Evolutionary conservation across 73 alveolate species (phyloP).

Genomic region (Paramecium sonneborni): DNA sequence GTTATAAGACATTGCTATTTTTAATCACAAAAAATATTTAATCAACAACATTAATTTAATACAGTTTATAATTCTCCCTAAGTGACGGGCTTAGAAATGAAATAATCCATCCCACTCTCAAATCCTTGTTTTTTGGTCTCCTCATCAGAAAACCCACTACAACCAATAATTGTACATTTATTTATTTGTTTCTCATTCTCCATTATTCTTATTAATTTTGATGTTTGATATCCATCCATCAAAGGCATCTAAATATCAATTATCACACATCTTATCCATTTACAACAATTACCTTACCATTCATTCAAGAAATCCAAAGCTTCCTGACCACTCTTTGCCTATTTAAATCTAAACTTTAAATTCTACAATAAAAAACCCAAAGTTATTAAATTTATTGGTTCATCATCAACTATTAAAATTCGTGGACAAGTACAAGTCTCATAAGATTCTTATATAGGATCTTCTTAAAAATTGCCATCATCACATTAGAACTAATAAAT

Average conservation of each 20-base stretch:
- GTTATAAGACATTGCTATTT: constrained; percentile 84
- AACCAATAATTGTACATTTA: background rate
- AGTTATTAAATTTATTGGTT: background rate
- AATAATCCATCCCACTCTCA: constrained; percentile 37
- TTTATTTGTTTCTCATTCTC: background rate
- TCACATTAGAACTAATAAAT: background rate
- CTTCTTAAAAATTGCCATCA: background rate
- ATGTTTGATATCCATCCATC: constrained; percentile 4
- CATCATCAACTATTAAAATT: constrained; percentile 17
- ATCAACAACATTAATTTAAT: constrained; percentile 8
- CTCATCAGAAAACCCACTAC: background rate
- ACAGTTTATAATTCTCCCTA: background rate
- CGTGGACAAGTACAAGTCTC: background rate
- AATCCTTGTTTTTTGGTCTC: background rate
- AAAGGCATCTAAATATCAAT: background rate
- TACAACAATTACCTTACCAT: background rate
- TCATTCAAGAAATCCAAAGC: background rate
- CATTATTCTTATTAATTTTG: background rate
- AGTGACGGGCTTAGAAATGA: background rate
- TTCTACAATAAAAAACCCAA: background rate
- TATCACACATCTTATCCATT: background rate
- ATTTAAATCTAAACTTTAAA: background rate
- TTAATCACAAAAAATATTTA: constrained; percentile 29
- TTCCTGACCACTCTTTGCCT: background rate
- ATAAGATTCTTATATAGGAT: background rate